These are phyloP conservation scores for Penicillium paneum DNA, from an alignment of 2,329 filamentous ascomycete genomes.

Conservation along the genomic window DNA sequence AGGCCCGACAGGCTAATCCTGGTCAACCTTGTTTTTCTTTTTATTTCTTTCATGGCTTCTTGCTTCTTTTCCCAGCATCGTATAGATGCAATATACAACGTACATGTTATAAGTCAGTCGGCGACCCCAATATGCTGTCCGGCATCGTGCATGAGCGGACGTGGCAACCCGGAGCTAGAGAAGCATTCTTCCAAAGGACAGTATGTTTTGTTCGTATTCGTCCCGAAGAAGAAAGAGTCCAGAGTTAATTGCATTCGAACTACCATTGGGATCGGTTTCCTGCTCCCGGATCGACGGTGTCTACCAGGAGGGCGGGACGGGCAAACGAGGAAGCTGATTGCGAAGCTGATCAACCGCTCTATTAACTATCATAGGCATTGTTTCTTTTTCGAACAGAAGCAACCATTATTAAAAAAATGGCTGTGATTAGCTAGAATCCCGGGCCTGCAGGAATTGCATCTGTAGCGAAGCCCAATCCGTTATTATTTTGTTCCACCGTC, in stretches of 20 bases:
- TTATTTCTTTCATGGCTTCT: neutral
- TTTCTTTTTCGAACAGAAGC: neutral
- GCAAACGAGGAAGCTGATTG: neutral
- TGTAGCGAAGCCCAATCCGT: conserved; percentile 4
- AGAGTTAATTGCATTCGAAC: neutral
- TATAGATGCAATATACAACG: neutral
- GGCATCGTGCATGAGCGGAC: conserved; percentile 3
- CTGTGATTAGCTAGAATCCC: neutral
- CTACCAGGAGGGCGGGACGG: neutral
- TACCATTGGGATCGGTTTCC: conserved; percentile 21
- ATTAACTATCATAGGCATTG: neutral
- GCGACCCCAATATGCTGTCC: no score
- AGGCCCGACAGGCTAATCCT: neutral
- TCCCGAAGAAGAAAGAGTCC: neutral
- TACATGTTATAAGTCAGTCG: no score
- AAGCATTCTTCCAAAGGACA: no score
- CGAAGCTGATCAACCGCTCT: neutral
- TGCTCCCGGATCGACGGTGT: conserved; percentile 20
- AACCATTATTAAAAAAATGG: neutral
- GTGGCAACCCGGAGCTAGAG: conserved; percentile 5
- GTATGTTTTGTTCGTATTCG: no score
- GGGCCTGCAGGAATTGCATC: neutral
- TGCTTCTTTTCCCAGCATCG: neutral
- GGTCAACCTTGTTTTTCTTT: neutral
- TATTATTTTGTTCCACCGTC: neutral